A percentile compares a stretch with the other conserved stretches of the same genome.
Evolutionary conservation across 148 eudicot genomes (phyloP).

Genomic region (Cornus suecica): DNA sequence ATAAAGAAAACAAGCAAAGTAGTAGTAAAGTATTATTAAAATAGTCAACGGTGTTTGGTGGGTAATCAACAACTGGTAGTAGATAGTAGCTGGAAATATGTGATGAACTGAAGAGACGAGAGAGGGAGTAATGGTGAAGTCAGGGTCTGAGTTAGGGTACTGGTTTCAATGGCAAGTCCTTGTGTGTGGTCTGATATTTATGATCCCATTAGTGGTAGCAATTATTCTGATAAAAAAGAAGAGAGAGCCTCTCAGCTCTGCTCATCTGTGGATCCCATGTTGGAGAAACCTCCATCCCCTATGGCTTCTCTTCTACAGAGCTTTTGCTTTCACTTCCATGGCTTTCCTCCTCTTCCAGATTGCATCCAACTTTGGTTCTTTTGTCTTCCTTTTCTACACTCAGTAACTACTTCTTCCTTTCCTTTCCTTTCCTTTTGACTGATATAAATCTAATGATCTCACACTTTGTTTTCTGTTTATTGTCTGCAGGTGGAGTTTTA

Average conservation of each 20-base stretch:
- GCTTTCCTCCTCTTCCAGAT: conserved; percentile 49
- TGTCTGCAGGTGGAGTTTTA: conserved; percentile 86
- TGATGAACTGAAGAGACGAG: not conserved
- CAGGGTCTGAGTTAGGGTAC: conserved; percentile 28
- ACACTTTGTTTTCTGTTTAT: not conserved
- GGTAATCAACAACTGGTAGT: not conserved
- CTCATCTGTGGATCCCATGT: conserved; percentile 67
- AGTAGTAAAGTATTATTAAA: too few species aligned
- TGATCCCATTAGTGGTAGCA: conserved; percentile 40
- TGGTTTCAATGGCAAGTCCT: conserved; percentile 75
- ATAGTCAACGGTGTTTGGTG: not conserved
- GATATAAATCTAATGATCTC: not conserved
- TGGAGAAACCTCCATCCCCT: conserved; percentile 65
- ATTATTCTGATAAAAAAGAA: conserved; percentile 24
- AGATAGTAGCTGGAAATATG: too few species aligned
- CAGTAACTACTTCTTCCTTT: conserved; percentile 57
- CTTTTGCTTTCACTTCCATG: conserved; percentile 51
- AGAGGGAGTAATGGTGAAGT: conserved; percentile 13
- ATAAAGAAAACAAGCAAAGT: too few species aligned
- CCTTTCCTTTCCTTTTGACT: too few species aligned
- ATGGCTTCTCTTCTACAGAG: conserved; percentile 70
- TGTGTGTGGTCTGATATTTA: conserved; percentile 54
- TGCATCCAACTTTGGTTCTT: conserved; percentile 33
- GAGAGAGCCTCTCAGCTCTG: conserved; percentile 3
- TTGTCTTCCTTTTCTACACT: conserved; percentile 82